phyloP scores from a whole-genome alignment of 2,329 filamentous ascomycete species.

The Aspergillus oerlinghausenensis region DNA sequence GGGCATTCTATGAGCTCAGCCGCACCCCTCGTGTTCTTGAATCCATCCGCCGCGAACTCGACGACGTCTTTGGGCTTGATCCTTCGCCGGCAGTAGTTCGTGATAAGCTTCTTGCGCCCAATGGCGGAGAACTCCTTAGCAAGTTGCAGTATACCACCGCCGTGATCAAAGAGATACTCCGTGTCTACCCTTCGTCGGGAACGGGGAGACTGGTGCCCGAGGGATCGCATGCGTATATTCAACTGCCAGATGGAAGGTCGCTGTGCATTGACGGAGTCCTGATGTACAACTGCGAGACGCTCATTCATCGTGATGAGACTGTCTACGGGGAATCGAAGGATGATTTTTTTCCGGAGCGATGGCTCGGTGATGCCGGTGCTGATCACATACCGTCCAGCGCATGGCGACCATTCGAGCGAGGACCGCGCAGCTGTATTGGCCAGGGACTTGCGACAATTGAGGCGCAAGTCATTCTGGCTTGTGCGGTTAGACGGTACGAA shows the following conservation, averaged over 20 bases:
- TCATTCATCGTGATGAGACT: slow-evolving; percentile 16
- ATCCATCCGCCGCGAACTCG: slow-evolving; percentile 43
- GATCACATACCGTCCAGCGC: slow-evolving; percentile 29
- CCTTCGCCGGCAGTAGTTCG: no score
- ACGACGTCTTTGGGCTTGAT: no score
- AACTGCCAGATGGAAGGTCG: slow-evolving; percentile 16
- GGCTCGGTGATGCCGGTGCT: slow-evolving; percentile 3
- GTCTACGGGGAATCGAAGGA: slow-evolving; percentile 14
- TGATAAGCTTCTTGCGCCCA: no score
- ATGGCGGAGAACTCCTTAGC: no score
- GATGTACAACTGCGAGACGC: slow-evolving; percentile 8
- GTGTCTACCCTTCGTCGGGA: no score
- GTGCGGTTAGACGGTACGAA: neutral
- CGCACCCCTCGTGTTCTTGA: slow-evolving; percentile 23
- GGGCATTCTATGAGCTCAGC: slow-evolving; percentile 19
- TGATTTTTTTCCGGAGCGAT: slow-evolving; percentile 31
- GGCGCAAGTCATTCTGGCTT: slow-evolving; percentile 3
- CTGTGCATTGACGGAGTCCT: slow-evolving; percentile 26
- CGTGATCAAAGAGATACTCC: no score
- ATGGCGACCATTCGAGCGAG: slow-evolving; percentile 46
- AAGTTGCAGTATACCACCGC: no score
- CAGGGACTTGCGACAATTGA: slow-evolving; percentile 47
- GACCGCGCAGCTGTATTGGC: slow-evolving; percentile 45
- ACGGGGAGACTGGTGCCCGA: no score
- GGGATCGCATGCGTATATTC: no score